Conservation (phyloP, 2,329 filamentous ascomycete genomes). For the Arthrobotrys iridis region DNA sequence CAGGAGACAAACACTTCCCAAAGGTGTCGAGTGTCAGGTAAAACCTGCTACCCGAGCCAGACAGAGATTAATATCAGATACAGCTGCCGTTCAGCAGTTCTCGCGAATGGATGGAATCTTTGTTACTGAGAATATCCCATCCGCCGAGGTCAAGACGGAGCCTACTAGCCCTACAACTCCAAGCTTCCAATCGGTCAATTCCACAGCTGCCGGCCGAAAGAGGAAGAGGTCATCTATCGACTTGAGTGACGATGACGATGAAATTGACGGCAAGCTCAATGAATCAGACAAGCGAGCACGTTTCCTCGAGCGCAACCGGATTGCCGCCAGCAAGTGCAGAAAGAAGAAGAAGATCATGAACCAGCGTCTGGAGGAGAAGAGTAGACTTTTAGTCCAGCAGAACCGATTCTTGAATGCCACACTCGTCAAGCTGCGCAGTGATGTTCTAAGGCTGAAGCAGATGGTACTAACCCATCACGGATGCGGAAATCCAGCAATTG, state of each 20-base stretch:
- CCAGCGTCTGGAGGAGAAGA: conserved; percentile 63
- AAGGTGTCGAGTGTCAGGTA: conserved; percentile 19
- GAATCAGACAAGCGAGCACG: conserved; percentile 65
- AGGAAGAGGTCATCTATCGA: conserved; percentile 40
- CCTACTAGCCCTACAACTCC: conserved; percentile 30
- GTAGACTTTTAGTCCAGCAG: conserved; percentile 57
- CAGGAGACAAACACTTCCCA: conserved; percentile 19
- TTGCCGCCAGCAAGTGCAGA: conserved; percentile 78
- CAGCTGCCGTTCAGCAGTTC: conserved; percentile 21
- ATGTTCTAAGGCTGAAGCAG: conserved; percentile 59
- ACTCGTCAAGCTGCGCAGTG: conserved; percentile 57
- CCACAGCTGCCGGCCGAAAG: conserved; percentile 27
- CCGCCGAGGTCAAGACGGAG: conserved; percentile 37
- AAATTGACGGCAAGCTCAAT: conserved; percentile 58
- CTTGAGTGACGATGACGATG: conserved; percentile 23
- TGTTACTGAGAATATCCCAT: conserved; percentile 39
- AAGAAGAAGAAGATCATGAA: conserved; percentile 71
- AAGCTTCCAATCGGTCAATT: conserved; percentile 23
- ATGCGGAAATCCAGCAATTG: conserved; percentile 58
- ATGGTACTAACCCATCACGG: conserved; percentile 59
- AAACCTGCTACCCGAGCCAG: conserved; percentile 26
- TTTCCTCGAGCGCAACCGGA: conserved; percentile 75
- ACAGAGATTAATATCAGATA: conserved; percentile 21
- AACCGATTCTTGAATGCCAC: conserved; percentile 57
- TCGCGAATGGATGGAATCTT: conserved; percentile 53